Base-by-base conservation (phyloP, 768 basidiomycete species). In the Podaxis pistillaris region DNA sequence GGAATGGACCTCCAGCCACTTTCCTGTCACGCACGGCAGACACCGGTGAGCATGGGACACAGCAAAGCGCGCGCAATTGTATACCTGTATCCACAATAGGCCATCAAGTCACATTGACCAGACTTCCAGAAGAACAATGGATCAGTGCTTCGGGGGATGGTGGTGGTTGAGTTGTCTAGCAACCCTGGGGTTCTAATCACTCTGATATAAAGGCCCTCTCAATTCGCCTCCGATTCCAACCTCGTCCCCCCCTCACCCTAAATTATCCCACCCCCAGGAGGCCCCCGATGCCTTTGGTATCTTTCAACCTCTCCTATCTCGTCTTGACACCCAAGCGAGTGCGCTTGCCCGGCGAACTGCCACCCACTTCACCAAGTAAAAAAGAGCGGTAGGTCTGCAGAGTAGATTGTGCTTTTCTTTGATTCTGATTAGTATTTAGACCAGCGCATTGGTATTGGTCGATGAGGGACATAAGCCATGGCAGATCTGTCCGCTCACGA, bases 241-340 rank as follows among this genome's bases (percentile, higher is more conserved):
- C 15, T 58, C 46, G 33, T 19, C n/a, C 33, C 66, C 64, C 47
- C 11, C 4, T 24, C 47, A 19, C 65, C 3, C 11, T 50, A 11
- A 3, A 28, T 22, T 12, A 12, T 22, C 19, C 19, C 4, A 11
- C 22, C 24, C 13, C 24, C 22, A 7, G 8, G 8, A 24, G 12
- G 8, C 22, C 15, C 7, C 11, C 8, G 3, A 24, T 50, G 49
- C 19, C 67, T 56, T 69, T 74, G 59, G 54, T 78, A 33, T 76
- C 76, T n/a, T 76, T 84, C 76, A 80, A 78, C 63, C 64, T 84
- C 17, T 83, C 84, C 44, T 77, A 85, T 69, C 75, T 86, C 65
- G 73, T 85, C 71, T 76, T 83, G 68, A 81, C 83, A 24, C 84
- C 84, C 47, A 76, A 75, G 64, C 78, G 76, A 60, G 78, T 86